A percentile compares a stretch with the other conserved stretches of the same genome.
phyloP scores from a whole-genome alignment of 306 rosid species.

The Senna siamea region DNA sequence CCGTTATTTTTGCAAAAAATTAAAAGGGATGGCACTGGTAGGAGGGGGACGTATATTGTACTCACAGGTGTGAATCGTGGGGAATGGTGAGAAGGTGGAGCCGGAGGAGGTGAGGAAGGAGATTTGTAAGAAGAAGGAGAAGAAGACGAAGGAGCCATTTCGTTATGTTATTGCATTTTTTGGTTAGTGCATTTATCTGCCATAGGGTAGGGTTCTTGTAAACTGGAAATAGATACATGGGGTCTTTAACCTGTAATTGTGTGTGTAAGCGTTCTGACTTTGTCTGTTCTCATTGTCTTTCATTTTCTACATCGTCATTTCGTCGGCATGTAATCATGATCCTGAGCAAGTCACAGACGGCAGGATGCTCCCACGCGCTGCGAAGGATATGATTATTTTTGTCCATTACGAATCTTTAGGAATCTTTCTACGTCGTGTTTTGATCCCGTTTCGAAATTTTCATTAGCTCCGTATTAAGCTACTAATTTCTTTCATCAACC shows the following conservation, averaged over 20 bases:
- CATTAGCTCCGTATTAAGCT: not conserved
- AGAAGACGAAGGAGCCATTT: conserved; percentile 46
- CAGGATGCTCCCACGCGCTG: not conserved
- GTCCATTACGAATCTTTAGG: not conserved
- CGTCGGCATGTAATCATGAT: conserved; percentile 40
- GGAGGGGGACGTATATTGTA: not conserved
- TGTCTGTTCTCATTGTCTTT: not conserved
- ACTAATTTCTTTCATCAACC: not conserved
- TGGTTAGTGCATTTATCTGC: not conserved
- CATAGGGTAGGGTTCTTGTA: not conserved
- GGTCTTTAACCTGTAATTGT: not conserved
- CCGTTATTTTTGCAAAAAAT: not conserved
- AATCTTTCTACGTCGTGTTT: not conserved
- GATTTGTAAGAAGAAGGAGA: conserved; percentile 47
- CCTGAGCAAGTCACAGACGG: conserved; percentile 1
- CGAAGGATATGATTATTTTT: not conserved
- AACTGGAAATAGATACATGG: not conserved
- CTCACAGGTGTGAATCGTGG: conserved; percentile 46
- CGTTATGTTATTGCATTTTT: not conserved
- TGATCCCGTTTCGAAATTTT: not conserved
- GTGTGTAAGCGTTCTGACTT: not conserved
- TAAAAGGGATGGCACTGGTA: no score
- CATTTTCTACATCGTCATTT: conserved; percentile 30
- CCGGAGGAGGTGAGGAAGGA: conserved; percentile 36
- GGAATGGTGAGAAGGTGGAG: conserved; percentile 43